Evolutionary conservation across 192 early-diverging fungal genomes (phyloP), one percentile per base, ranked within the genome.

Genomic region (Gryganskiella cystojenkinii): DNA sequence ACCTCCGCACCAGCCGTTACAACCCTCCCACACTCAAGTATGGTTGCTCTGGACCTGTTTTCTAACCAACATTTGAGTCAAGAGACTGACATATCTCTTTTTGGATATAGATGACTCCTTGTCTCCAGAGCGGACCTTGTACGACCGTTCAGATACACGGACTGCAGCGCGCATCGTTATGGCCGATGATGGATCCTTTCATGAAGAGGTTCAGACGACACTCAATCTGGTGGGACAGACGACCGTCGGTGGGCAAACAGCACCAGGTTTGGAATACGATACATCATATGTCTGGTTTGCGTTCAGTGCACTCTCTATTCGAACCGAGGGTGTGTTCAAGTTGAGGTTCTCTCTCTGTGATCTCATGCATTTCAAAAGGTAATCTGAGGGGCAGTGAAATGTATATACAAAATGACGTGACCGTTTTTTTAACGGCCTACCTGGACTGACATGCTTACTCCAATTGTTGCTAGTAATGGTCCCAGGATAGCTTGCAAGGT

Each of bases 251-350:
- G 71, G 71, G 8, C 71, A 73, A 37, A 35, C 33, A 3, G 71
- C 71, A 10, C 87, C 87, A 62, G 88, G 90, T 71, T 62, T 85
- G 22, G 78, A 90, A 45, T 85, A 86, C 65, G 66, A 83, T 14
- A 71, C 85, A 42, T 84, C 83, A 0, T 46, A 64, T 46, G 87
- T 91, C 33, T 92, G 86, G 61, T 92, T 92, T 58, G 88, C 91
- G 28, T 91, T 92, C 80, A 90, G 89, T 56, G 88, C 87, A 58
- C 71, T 92, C 46, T 89, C 88, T 2, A 84, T 92, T 34, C 81
- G 91, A 33, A 91, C 89, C 1, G 91, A 92, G 79, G 91, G 91
- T 3, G 71, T 60, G 22, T 92, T 92, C 61, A 79, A 82, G 40
- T 74, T 92, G 28, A 81, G 87, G 54, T 90, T 91, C 61, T 84